A percentile compares a stretch with the other conserved stretches of the same genome.
phyloP scores from a whole-genome alignment of 805 yeast species.

The Candida broadrunensis region DNA sequence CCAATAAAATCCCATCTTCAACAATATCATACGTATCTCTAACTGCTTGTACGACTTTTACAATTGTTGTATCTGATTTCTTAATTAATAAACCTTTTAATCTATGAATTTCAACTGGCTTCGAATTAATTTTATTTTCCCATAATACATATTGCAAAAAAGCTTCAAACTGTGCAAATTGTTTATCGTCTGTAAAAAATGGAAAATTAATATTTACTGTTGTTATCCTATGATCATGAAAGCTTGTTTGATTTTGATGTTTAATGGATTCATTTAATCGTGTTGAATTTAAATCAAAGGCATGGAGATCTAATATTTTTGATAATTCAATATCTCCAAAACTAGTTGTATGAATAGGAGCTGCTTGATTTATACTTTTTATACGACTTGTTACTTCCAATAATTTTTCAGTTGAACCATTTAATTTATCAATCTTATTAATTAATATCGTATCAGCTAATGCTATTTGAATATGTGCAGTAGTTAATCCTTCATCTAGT shows the following conservation, averaged over 20 bases:
- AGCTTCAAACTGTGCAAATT: conserved; percentile 48
- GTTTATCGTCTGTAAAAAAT: conserved; percentile 30
- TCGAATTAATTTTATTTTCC: conserved; percentile 51
- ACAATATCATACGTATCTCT: conserved; percentile 86
- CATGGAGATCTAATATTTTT: conserved; percentile 71
- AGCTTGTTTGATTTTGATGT: conserved; percentile 11
- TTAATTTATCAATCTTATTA: conserved; percentile 68
- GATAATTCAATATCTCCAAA: conserved; percentile 74
- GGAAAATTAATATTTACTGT: conserved; percentile 44
- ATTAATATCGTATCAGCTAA: conserved; percentile 80
- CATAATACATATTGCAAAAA: conserved; percentile 75
- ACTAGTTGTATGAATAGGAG: conserved; percentile 63
- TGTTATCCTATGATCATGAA: conserved; percentile 38
- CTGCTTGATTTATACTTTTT: conserved; percentile 58
- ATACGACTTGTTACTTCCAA: conserved; percentile 38
- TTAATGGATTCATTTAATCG: conserved; percentile 13
- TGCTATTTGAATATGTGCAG: conserved; percentile 88
- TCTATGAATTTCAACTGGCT: conserved; percentile 68
- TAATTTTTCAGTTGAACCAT: conserved; percentile 15
- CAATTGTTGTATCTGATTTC: conserved; percentile 26
- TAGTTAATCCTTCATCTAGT: conserved; percentile 50
- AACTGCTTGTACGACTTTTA: conserved; percentile 83
- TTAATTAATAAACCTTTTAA: conserved; percentile 69
- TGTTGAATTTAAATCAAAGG: conserved; percentile 52
- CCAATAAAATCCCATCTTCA: conserved; percentile 37